Percentiles rank a stretch among this genome's conserved stretches.
These are phyloP conservation scores for Ceratobasidium sp. DNA, from an alignment of 1,284 basidiomycete genomes.

Conservation along the genomic window DNA sequence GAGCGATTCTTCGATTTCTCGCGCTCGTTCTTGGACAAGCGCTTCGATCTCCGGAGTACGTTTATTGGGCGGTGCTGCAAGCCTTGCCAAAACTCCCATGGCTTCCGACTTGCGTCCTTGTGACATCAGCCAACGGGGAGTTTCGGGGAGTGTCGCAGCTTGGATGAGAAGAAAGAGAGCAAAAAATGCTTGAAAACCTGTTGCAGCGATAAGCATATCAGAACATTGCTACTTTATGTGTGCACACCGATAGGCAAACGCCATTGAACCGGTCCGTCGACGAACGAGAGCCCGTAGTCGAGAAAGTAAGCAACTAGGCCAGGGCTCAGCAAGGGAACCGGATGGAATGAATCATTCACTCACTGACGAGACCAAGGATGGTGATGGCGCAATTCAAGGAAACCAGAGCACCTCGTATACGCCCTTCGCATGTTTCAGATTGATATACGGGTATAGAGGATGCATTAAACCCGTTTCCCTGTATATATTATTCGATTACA, in stretches of 20 bases:
- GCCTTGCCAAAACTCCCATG: constrained; percentile 27
- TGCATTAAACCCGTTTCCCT: constrained; percentile 34
- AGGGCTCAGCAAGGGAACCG: not conserved
- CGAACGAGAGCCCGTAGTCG: constrained; percentile 29
- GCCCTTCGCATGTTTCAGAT: constrained; percentile 35
- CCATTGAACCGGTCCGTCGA: constrained; percentile 32
- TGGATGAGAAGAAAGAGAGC: constrained; percentile 54
- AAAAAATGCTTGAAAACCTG: constrained; percentile 55
- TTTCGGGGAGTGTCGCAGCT: constrained; percentile 46
- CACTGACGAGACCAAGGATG: constrained; percentile 34
- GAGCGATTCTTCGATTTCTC: constrained; percentile 54
- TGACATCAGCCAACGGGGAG: constrained; percentile 52
- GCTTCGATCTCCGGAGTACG: constrained; percentile 22
- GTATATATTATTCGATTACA: too few relatives aligned
- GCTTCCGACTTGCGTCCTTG: constrained; percentile 49
- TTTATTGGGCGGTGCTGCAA: constrained; percentile 7
- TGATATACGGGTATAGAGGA: constrained; percentile 35
- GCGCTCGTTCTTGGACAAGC: not conserved
- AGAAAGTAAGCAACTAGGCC: constrained; percentile 31
- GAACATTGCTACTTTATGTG: not conserved
- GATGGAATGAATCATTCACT: not conserved
- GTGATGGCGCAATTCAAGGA: constrained; percentile 26
- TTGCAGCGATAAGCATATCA: not conserved
- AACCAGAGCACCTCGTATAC: constrained; percentile 24
- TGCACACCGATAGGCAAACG: constrained; percentile 22